A percentile compares a stretch with the other conserved stretches of the same genome.
These are phyloP conservation scores for Pouteria glomerata DNA, from an alignment of 148 eudicot genomes.

Conservation along the genomic window DNA sequence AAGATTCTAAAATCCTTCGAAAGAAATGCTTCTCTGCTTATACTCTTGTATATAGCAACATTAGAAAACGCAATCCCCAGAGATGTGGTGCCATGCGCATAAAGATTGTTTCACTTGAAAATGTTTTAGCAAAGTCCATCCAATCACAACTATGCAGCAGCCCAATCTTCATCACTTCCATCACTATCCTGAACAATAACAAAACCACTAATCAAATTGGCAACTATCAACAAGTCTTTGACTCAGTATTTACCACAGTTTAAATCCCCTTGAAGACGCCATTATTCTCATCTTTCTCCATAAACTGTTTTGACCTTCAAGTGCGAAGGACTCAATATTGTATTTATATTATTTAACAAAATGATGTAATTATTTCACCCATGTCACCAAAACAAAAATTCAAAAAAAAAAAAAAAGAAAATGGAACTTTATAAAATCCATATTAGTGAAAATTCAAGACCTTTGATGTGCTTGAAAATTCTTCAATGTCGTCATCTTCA, in stretches of 20 bases:
- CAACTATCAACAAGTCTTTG: not conserved
- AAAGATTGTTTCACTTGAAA: not conserved
- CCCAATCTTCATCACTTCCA: constrained; percentile 53
- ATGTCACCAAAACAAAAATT: not conserved
- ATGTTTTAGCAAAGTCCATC: not conserved
- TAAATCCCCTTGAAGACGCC: not conserved
- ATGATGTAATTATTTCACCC: not conserved
- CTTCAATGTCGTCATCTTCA: constrained; percentile 72
- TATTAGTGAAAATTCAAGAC: constrained; percentile 20
- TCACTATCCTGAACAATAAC: constrained; percentile 18
- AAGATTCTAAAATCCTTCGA: too few relatives aligned
- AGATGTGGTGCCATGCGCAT: too few relatives aligned
- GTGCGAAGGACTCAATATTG: not conserved
- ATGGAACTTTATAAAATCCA: not conserved
- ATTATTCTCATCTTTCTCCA: not conserved
- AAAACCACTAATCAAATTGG: not conserved
- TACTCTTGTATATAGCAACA: too few relatives aligned
- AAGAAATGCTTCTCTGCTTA: too few relatives aligned
- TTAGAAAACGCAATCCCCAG: too few relatives aligned
- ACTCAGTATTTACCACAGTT: not conserved
- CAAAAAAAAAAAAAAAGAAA: too few relatives aligned
- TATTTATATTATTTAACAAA: not conserved
- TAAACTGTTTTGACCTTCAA: not conserved
- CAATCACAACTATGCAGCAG: constrained; percentile 14
- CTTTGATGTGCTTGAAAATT: constrained; percentile 55